phyloP scores from a whole-genome alignment of 2,329 filamentous ascomycete genomes.

The Aspergillus ochraceus region DNA sequence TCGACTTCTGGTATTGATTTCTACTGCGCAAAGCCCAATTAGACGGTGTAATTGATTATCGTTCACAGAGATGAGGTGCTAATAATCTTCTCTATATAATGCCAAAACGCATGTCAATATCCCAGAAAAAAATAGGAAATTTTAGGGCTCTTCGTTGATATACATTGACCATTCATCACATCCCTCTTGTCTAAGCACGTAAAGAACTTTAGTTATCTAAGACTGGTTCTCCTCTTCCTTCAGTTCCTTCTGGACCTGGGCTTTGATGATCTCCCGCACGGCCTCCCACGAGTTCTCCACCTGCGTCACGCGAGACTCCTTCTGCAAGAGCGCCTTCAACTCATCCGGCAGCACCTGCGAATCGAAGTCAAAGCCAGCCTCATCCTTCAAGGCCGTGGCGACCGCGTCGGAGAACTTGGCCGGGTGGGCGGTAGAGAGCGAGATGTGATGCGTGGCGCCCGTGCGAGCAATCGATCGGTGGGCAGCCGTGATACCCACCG shows the following conservation, averaged over 20 bases:
- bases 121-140: not conserved
- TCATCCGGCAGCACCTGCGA: constrained; percentile 73
- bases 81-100: no score
- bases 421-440: constrained; percentile 89
- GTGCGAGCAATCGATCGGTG: constrained; percentile 63
- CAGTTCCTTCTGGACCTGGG: constrained; percentile 60
- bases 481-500: constrained; percentile 79
- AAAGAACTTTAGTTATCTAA: not conserved
- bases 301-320: constrained; percentile 71
- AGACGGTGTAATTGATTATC: no score
- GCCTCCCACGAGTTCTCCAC: constrained; percentile 59
- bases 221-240: constrained; percentile 22
- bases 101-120: no score
- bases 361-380: constrained; percentile 73
- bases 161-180: not conserved
- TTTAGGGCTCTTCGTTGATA: not conserved
- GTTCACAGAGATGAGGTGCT: no score
- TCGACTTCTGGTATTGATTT: no score
- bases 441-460: constrained; percentile 65
- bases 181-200: no score
- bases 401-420: constrained; percentile 92
- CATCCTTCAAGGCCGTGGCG: constrained; percentile 70
- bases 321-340: constrained; percentile 75
- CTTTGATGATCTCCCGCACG: constrained; percentile 73
- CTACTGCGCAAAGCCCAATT: no score